phyloP scores from a whole-genome alignment of 192 early-diverging fungal species.

The Entomortierella parvispora region DNA sequence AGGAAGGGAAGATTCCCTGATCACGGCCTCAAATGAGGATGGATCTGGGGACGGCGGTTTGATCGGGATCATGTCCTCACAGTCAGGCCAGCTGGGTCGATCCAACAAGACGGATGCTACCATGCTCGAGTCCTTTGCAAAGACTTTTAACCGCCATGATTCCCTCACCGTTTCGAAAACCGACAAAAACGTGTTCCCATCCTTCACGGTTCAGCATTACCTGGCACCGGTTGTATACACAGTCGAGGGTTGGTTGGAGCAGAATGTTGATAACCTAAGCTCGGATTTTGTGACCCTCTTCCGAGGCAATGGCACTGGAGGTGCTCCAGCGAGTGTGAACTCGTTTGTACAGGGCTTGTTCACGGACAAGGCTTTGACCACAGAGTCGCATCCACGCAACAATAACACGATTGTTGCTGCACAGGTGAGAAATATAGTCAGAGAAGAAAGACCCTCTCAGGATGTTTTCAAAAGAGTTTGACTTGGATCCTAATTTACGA shows the following conservation, averaged over 20 bases:
- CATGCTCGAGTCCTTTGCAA: conserved; percentile 65
- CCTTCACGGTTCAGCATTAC: conserved; percentile 88
- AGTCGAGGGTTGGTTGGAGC: conserved; percentile 73
- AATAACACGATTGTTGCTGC: conserved; percentile 82
- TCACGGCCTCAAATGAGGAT: too few relatives aligned
- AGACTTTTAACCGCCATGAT: conserved; percentile 60
- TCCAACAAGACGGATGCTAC: conserved; percentile 53
- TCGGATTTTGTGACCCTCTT: conserved; percentile 89
- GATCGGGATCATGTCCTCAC: conserved; percentile 79
- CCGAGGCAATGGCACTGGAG: conserved; percentile 67
- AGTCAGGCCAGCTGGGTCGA: conserved; percentile 60
- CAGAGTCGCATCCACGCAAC: conserved; percentile 85
- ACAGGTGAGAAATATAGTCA: conserved; percentile 58
- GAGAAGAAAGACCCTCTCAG: too few relatives aligned
- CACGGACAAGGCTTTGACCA: conserved; percentile 74
- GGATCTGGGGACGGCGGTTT: conserved; percentile 58
- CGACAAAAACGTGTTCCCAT: conserved; percentile 51
- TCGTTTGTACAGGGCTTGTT: conserved; percentile 82
- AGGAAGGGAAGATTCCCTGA: conserved; percentile 45
- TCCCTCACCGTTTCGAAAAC: conserved; percentile 56
- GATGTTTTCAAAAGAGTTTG: too few relatives aligned
- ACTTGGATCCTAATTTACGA: too few relatives aligned
- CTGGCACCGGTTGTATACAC: conserved; percentile 74
- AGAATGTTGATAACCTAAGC: conserved; percentile 81
- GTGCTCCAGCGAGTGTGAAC: conserved; percentile 71